Percentiles rank a stretch among this genome's conserved stretches.
Conservation (phyloP, 1,139 yeast genomes). For the Geotrichum cucujoidarum region DNA sequence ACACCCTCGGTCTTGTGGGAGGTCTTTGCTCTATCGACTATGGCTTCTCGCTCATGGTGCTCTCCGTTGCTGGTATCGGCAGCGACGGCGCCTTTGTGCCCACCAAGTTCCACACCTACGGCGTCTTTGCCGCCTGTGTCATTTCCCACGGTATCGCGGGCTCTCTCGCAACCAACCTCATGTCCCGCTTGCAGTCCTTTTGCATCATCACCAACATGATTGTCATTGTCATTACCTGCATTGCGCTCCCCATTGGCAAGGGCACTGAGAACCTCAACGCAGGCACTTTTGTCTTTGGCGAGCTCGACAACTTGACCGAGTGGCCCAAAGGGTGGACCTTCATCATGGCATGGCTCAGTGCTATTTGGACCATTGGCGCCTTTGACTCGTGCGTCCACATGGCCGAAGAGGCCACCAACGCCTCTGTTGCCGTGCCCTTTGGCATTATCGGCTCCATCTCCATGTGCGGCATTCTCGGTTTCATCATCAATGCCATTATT, state of each 20-base stretch:
- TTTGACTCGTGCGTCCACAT: constrained; percentile 70
- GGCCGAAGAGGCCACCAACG: constrained; percentile 63
- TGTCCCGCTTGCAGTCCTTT: constrained; percentile 56
- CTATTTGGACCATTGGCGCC: constrained; percentile 44
- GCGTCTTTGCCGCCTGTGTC: constrained; percentile 52
- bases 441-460: constrained; percentile 56
- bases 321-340: constrained; percentile 71
- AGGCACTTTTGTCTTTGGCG: constrained; percentile 51
- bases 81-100: constrained; percentile 42
- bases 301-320: constrained; percentile 48
- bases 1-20: constrained; percentile 54
- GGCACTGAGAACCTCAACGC: constrained; percentile 32
- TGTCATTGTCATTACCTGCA: constrained; percentile 52
- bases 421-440: constrained; percentile 59
- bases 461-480: constrained; percentile 60
- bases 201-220: constrained; percentile 55
- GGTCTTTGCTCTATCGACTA: constrained; percentile 56
- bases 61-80: constrained; percentile 49
- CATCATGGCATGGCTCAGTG: constrained; percentile 57
- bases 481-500: constrained; percentile 50
- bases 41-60: constrained; percentile 54
- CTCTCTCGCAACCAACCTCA: constrained; percentile 47
- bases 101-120: constrained; percentile 48
- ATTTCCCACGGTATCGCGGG: constrained; percentile 45
- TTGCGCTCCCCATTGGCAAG: constrained; percentile 50